These are phyloP conservation scores for Penicillium parvum DNA, from an alignment of 495 filamentous ascomycete species.

Conservation along the genomic window DNA sequence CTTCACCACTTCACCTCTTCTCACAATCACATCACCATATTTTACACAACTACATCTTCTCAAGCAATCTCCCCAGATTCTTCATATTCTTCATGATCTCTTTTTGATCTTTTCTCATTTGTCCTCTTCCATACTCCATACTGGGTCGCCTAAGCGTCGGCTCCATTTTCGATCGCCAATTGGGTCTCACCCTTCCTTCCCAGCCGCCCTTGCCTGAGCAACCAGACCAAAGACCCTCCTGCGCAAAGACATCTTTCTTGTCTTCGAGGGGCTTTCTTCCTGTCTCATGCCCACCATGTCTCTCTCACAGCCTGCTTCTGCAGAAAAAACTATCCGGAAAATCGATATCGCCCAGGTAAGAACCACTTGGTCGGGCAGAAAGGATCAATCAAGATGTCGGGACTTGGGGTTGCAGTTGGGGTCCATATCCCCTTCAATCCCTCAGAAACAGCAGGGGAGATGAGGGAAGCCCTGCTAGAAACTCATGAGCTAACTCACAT, in stretches of 20 bases:
- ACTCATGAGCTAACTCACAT: slow-evolving; percentile 11
- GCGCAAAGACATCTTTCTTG: slow-evolving; percentile 9
- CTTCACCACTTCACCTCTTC: not conserved
- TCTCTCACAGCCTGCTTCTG: slow-evolving; percentile 28
- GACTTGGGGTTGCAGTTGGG: too few species aligned
- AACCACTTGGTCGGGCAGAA: slow-evolving; percentile 3
- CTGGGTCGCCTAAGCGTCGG: slow-evolving; percentile 3
- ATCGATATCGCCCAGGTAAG: slow-evolving; percentile 75
- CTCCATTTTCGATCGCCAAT: slow-evolving; percentile 25
- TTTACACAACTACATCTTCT: too few species aligned
- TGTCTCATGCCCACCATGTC: slow-evolving; percentile 29
- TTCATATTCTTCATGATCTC: too few species aligned
- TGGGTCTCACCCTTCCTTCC: slow-evolving; percentile 20
- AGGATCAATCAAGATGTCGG: too few species aligned
- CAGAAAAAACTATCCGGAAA: slow-evolving; percentile 44
- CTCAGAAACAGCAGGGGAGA: too few species aligned
- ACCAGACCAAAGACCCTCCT: slow-evolving; percentile 8
- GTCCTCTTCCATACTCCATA: not conserved
- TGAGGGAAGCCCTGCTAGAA: too few species aligned
- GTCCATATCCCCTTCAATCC: too few species aligned
- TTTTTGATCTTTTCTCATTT: not conserved
- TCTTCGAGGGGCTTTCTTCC: slow-evolving; percentile 10
- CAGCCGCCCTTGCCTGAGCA: slow-evolving; percentile 28
- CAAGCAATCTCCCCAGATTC: too few species aligned
- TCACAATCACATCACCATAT: too few species aligned